Evolutionary conservation across 306 rosid species (phyloP).

Genomic region (Phaseolus lunatus): DNA sequence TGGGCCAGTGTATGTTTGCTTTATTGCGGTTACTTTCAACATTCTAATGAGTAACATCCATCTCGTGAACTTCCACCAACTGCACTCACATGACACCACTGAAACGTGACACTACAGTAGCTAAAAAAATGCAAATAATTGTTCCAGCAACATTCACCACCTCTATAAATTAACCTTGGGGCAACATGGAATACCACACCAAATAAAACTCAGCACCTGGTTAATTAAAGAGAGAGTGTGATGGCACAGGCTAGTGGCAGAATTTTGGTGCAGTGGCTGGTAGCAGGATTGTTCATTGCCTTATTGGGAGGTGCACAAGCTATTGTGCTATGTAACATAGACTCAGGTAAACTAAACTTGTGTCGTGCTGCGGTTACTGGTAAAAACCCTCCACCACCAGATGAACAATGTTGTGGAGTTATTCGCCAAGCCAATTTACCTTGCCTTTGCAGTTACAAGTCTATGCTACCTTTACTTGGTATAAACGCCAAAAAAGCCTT

Average conservation of each 20-base stretch:
- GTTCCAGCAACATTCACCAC: background rate
- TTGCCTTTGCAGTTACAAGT: constrained; percentile 33
- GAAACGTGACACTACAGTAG: background rate
- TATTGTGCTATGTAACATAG: constrained; percentile 49
- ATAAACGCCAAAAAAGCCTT: constrained; percentile 59
- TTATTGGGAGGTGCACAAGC: constrained; percentile 37
- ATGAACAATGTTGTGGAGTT: constrained; percentile 56
- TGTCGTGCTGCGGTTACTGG: constrained; percentile 64
- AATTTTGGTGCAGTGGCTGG: constrained; percentile 41
- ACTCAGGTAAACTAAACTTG: constrained; percentile 37
- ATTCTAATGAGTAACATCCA: background rate
- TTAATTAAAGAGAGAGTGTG: constrained; percentile 45
- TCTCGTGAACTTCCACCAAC: constrained; percentile 20
- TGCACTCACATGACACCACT: background rate
- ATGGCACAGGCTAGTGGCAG: constrained; percentile 48
- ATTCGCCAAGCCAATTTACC: constrained; percentile 58
- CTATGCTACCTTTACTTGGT: constrained; percentile 47
- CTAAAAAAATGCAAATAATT: background rate
- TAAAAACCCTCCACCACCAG: constrained; percentile 51
- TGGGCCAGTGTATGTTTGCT: constrained; percentile 9
- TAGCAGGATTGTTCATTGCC: background rate
- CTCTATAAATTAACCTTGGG: background rate
- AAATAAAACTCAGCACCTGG: constrained; percentile 4
- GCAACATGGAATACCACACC: background rate
- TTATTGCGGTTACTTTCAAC: background rate